Evolutionary conservation across 768 basidiomycete species (phyloP).

Genomic region (Arthromyces matolae): DNA sequence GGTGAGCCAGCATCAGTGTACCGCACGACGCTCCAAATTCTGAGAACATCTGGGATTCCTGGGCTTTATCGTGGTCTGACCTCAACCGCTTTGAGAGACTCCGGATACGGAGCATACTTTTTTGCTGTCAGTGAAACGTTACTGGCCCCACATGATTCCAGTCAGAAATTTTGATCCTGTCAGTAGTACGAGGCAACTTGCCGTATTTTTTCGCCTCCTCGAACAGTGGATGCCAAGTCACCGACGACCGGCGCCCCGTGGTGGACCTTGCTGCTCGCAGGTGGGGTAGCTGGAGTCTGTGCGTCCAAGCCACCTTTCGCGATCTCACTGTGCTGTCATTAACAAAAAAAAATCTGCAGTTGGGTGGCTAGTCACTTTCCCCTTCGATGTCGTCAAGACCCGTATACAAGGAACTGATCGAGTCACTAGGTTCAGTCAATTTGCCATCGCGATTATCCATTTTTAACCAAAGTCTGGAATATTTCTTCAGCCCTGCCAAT

Average conservation of each 20-base stretch:
- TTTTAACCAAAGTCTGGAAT: not conserved
- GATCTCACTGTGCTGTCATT: not conserved
- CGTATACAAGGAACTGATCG: slow-evolving; percentile 63
- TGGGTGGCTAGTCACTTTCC: slow-evolving; percentile 82
- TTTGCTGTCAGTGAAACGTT: slow-evolving; percentile 64
- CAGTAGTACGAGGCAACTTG: slow-evolving; percentile 58
- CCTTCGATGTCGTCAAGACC: slow-evolving; percentile 88
- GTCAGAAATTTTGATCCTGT: not conserved
- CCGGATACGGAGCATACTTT: slow-evolving; percentile 87
- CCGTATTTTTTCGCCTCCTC: slow-evolving; percentile 32
- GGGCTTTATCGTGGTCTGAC: slow-evolving; percentile 77
- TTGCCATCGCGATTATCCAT: not conserved
- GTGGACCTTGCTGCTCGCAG: slow-evolving; percentile 64
- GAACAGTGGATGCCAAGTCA: not conserved
- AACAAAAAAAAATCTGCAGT: slow-evolving; percentile 24
- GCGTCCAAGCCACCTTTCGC: slow-evolving; percentile 3
- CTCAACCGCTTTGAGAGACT: slow-evolving; percentile 72
- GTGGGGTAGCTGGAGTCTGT: slow-evolving; percentile 71
- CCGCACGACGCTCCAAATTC: slow-evolving; percentile 53
- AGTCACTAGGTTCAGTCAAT: not conserved
- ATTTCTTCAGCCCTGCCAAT: not conserved
- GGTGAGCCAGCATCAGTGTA: slow-evolving; percentile 44
- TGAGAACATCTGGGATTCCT: slow-evolving; percentile 49
- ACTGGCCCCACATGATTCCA: slow-evolving; percentile 9
- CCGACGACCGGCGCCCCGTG: slow-evolving; percentile 42